These are phyloP conservation scores for Globisporangium parvum DNA, from an alignment of 352 stramenopile species.

Conservation along the genomic window DNA sequence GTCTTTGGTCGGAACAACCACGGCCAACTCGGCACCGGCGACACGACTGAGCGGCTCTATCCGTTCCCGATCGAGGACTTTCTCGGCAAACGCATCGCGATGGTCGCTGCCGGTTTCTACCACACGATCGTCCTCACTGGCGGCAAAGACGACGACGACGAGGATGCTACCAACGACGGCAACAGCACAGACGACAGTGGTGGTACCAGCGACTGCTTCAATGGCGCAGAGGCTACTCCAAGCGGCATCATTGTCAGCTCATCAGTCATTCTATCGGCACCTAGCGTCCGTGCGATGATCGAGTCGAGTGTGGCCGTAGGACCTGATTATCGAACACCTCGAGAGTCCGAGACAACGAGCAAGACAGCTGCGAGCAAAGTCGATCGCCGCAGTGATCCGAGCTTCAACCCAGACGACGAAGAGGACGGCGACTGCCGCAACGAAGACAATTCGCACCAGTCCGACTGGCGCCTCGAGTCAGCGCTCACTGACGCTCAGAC, in stretches of 20 bases:
- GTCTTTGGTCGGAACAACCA: conserved; percentile 94
- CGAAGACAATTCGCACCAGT: conserved; percentile 25
- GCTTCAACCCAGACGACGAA: conserved; percentile 21
- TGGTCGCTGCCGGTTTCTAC: conserved; percentile 91
- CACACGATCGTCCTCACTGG: conserved; percentile 90
- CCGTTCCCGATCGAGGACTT: conserved; percentile 88
- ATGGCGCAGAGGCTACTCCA: not conserved
- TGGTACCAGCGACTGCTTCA: not conserved
- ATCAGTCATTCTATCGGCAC: conserved; percentile 7
- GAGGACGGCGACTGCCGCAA: conserved; percentile 36
- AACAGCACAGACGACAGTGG: not conserved
- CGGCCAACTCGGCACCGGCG: conserved; percentile 88
- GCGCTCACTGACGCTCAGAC: too few relatives aligned
- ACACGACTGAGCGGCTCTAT: conserved; percentile 83
- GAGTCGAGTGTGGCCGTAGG: not conserved
- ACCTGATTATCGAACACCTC: not conserved
- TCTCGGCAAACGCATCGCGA: conserved; percentile 80
- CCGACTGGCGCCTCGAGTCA: not conserved
- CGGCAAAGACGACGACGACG: conserved; percentile 52
- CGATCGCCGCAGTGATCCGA: not conserved
- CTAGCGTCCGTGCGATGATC: conserved; percentile 8
- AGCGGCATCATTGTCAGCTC: not conserved
- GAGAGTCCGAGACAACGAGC: conserved; percentile 1
- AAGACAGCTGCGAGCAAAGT: not conserved
- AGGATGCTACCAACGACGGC: conserved; percentile 11